phyloP scores from a whole-genome alignment of 2,329 filamentous ascomycete species.

The Rosellinia necatrix region DNA sequence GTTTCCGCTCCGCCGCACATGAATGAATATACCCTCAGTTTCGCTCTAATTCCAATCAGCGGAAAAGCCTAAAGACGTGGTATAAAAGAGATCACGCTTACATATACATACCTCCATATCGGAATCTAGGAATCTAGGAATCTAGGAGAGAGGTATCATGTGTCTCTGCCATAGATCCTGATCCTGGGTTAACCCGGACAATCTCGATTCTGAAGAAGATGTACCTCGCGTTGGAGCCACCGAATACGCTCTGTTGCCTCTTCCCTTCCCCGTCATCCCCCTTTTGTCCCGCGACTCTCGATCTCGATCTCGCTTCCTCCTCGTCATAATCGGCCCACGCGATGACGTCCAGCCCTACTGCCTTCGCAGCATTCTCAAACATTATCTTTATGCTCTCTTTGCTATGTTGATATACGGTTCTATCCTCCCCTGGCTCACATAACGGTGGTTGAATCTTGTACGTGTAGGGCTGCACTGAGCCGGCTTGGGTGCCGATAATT shows the following conservation, averaged over 20 bases:
- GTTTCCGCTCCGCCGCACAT: no score
- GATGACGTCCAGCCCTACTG: not conserved
- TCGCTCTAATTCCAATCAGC: no score
- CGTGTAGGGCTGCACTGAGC: constrained; percentile 13
- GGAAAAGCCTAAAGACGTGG: no score
- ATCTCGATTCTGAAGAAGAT: constrained; percentile 11
- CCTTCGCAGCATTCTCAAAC: constrained; percentile 9
- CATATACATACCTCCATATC: no score
- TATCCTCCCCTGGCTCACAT: constrained; percentile 18
- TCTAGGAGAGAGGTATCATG: no score
- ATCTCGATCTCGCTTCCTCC: not conserved
- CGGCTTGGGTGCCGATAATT: constrained; percentile 20
- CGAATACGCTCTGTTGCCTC: constrained; percentile 9
- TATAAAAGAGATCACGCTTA: no score
- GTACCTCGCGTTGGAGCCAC: not conserved
- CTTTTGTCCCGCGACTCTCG: not conserved
- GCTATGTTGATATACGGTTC: constrained; percentile 15
- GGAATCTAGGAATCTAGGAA: no score
- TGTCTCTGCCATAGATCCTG: no score
- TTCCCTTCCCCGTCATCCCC: constrained; percentile 11
- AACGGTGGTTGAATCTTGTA: constrained; percentile 11
- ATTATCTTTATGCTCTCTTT: constrained; percentile 15
- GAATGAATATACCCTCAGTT: no score
- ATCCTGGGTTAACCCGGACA: no score
- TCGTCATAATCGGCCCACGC: constrained; percentile 23